These are phyloP conservation scores for Agrostemma githago DNA, from an alignment of 148 eudicot genomes.

Conservation along the genomic window DNA sequence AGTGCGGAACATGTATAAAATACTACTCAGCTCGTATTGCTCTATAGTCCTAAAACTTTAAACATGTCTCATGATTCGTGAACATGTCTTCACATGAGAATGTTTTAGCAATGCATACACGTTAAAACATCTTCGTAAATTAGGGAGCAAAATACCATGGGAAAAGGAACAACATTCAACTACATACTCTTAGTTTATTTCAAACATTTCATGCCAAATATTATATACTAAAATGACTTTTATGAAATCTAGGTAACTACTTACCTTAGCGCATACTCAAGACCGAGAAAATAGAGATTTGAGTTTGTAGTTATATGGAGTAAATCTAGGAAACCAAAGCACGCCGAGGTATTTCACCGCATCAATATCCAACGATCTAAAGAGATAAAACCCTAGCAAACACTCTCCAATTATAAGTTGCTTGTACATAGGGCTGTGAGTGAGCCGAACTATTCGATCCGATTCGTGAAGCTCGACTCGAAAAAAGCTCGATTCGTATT, in stretches of 20 bases:
- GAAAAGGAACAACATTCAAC: slow-evolving; percentile 13
- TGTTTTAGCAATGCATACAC: neutral
- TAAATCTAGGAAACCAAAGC: neutral
- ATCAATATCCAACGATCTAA: neutral
- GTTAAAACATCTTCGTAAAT: neutral
- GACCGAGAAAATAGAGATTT: slow-evolving; percentile 16
- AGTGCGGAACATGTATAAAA: no score
- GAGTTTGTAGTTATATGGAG: slow-evolving; percentile 9
- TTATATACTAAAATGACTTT: slow-evolving; percentile 14
- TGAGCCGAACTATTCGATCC: no score
- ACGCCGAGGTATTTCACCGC: no score
- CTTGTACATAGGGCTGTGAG: no score
- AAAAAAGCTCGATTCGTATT: no score
- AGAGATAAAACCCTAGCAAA: no score
- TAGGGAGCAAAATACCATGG: slow-evolving; percentile 6
- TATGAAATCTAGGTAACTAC: slow-evolving; percentile 32
- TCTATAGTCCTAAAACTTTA: no score
- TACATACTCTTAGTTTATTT: neutral
- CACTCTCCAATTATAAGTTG: no score
- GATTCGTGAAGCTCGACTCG: no score
- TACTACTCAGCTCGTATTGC: no score
- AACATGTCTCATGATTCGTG: neutral
- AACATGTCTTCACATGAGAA: neutral
- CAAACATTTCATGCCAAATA: neutral
- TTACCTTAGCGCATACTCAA: slow-evolving; percentile 32